phyloP scores from a whole-genome alignment of 306 rosid species.

The Urtica urens region DNA sequence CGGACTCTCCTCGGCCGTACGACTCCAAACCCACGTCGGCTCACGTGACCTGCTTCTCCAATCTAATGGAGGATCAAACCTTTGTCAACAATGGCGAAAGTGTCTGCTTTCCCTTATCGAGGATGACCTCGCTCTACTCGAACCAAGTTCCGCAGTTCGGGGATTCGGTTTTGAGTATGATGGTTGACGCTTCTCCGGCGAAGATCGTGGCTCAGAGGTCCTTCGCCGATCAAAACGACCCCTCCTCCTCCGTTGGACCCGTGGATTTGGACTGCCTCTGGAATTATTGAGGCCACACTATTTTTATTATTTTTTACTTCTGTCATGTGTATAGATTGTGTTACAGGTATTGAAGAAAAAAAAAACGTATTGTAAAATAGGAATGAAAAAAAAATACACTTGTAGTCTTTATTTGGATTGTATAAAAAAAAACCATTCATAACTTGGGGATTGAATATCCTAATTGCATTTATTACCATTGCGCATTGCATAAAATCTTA shows the following conservation, averaged over 20 bases:
- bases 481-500: neutral
- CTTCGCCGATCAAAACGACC: slow-evolving; percentile 28
- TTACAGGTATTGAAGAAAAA: neutral
- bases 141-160: slow-evolving; percentile 14
- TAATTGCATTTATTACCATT: slow-evolving; percentile 4
- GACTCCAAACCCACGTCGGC: slow-evolving; percentile 25
- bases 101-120: slow-evolving; percentile 2
- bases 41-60: slow-evolving; percentile 63
- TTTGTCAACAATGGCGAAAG: neutral
- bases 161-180: slow-evolving; percentile 20
- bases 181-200: slow-evolving; percentile 27
- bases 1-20: slow-evolving; percentile 46
- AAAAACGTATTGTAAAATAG: neutral
- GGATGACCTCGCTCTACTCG: slow-evolving; percentile 12
- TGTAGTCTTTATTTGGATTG: slow-evolving; percentile 8
- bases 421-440: slow-evolving; percentile 6
- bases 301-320: slow-evolving; percentile 1
- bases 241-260: slow-evolving; percentile 37
- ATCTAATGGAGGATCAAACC: slow-evolving; percentile 29
- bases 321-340: slow-evolving; percentile 12
- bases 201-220: slow-evolving; percentile 18
- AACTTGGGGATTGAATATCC: slow-evolving; percentile 3
- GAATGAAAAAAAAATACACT: slow-evolving; percentile 8
- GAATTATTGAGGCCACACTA: slow-evolving; percentile 31
- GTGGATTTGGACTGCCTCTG: slow-evolving; percentile 36